These are phyloP conservation scores for Fomitopsis pulvina DNA, from an alignment of 768 basidiomycete species.

Conservation along the genomic window DNA sequence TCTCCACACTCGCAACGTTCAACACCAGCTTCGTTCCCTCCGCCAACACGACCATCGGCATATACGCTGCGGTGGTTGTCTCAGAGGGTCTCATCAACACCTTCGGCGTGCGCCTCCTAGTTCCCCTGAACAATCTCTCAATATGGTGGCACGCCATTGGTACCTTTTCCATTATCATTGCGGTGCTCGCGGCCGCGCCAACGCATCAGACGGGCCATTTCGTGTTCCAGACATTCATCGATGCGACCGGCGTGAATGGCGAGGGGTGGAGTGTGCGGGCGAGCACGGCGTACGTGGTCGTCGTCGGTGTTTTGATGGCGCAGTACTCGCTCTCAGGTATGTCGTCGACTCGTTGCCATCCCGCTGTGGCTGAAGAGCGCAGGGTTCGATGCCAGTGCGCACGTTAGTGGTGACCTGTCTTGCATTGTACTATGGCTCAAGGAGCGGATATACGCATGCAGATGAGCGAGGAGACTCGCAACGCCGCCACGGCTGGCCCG, in stretches of 20 bases:
- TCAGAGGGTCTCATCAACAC: conserved; percentile 70
- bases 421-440: not conserved
- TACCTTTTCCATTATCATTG: conserved; percentile 59
- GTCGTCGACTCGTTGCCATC: conserved; percentile 4
- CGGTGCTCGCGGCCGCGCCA: conserved; percentile 66
- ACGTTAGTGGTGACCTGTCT: conserved; percentile 34
- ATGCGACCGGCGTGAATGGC: conserved; percentile 50
- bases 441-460: conserved; percentile 16
- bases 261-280: conserved; percentile 64
- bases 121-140: conserved; percentile 65
- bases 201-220: conserved; percentile 60
- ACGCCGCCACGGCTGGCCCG: conserved; percentile 51
- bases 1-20: conserved; percentile 57
- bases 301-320: conserved; percentile 69
- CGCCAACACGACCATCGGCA: conserved; percentile 55
- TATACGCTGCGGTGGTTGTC: conserved; percentile 62
- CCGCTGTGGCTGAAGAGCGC: not conserved
- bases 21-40: conserved; percentile 53
- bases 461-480: conserved; percentile 78
- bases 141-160: conserved; percentile 73
- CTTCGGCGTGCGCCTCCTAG: conserved; percentile 60
- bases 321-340: conserved; percentile 71
- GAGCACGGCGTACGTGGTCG: conserved; percentile 60
- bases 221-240: conserved; percentile 66
- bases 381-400: conserved; percentile 74